phyloP scores from a whole-genome alignment of 2,329 filamentous ascomycete species.

The Clarireedia homoeocarpa region DNA sequence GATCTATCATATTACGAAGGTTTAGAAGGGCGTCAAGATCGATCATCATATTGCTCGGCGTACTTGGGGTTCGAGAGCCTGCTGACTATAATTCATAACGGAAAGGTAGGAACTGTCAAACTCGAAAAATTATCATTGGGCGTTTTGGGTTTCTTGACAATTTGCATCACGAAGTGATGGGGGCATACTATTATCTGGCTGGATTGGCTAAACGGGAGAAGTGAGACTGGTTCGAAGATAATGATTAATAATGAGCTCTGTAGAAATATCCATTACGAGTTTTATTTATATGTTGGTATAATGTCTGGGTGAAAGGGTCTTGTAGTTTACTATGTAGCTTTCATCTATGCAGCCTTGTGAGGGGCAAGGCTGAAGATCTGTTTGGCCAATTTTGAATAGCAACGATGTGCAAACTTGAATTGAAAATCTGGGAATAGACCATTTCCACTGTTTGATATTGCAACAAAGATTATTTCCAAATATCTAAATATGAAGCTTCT shows the following conservation, averaged over 20 bases:
- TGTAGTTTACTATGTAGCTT: neutral
- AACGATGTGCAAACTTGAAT: too few species aligned
- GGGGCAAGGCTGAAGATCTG: neutral
- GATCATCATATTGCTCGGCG: constrained; percentile 8
- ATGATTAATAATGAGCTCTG: constrained; percentile 4
- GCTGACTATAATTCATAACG: neutral
- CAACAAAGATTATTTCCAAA: too few species aligned
- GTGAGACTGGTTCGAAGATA: neutral
- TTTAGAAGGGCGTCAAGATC: constrained; percentile 1
- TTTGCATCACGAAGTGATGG: too few species aligned
- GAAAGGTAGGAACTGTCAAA: neutral
- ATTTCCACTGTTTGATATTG: too few species aligned
- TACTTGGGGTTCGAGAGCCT: constrained; percentile 2
- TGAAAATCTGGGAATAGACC: too few species aligned
- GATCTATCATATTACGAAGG: neutral
- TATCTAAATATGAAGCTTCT: too few species aligned
- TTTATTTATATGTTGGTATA: neutral
- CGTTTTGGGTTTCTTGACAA: neutral
- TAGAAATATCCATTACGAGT: neutral
- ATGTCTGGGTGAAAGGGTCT: too few species aligned
- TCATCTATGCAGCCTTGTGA: neutral
- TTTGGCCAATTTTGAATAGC: too few species aligned
- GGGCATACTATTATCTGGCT: neutral
- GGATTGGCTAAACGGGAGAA: constrained; percentile 4
- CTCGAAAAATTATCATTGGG: neutral